Evolutionary conservation across 1,139 yeast genomes (phyloP), one percentile per base, ranked within the genome.

Genomic region (Kazachstania sp.): DNA sequence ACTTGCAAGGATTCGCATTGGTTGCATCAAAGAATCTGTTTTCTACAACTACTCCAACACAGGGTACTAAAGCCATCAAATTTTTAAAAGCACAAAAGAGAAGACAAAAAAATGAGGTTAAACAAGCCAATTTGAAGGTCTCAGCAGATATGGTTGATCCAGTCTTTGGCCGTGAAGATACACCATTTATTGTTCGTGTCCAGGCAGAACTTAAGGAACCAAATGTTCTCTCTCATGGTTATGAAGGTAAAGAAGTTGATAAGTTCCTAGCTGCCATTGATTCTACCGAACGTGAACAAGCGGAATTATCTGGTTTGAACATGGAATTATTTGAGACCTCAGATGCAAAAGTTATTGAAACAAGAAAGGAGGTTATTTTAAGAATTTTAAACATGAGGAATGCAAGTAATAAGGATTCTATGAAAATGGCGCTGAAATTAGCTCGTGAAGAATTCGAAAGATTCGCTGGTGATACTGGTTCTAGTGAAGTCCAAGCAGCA

Each of bases 401-500:
- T 66, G 76, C 95, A 29, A 75, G 75, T 56, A 73, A 75, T 43
- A 65, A 68, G 29, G 90, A 85, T 54, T 72, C 73, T 50, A 72
- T 75, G 61, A 77, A 77, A 54, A 64, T 79, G 55, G 86, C 90
- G 20, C 70, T 79, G 7, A 67, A 68, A 45, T 66, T 83, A 49
- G 96, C 97, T 0, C 75, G 79, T 47, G 70, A 76, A 55, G 97
- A 88, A 67, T 88, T 92, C 65, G 81, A 79, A 56, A 76, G 96
- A 60, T 75, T 77, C 53, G 87, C 82, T 44, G 96, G 95, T 45
- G 97, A 92, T 64, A 86, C 97, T 0, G 97, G 95, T 1, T 86
- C 95, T 0, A 81, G 95, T 44, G 97, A 90, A 68, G 97, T 88
- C 29, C 97, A 90, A 66, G 96, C 97, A 1, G 97, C 97, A 2